Base-by-base conservation (phyloP, 345 rosid species). In the Lenwebbia sp. region DNA sequence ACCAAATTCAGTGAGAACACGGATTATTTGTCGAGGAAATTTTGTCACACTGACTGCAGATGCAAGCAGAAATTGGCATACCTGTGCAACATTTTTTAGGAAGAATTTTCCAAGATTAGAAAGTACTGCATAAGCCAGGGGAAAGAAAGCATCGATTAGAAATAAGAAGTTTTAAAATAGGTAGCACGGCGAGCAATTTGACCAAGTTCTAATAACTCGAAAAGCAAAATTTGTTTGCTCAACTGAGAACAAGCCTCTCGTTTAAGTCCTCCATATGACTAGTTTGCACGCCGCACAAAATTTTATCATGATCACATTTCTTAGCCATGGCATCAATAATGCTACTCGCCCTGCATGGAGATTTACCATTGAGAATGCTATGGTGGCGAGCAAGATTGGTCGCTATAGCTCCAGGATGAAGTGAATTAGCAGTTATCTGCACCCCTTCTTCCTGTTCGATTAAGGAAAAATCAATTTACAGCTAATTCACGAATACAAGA, bases 321-420 rank as follows among this genome's bases (percentile, higher is more conserved):
- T 65, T 65, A 65, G 76, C 44, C 76, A 33, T 33, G 41, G 76
- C 44, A 65, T 65, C 76, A 4, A 65, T 33, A 65, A 33, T 65
- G 76, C 76, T 65, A 17, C 76, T 33, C 40, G 44, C 12, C 6
- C 1, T 5, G 44, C 54, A 74, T 15, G 50, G 40, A 44, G 85
- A 58, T 37, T 91, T 88, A 93, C 98, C 88, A 50, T 87, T 88
- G 51, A 94, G 11, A 84, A 92, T 25, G 86, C 92, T 89, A 87
- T 88, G 91, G 89, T 93, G 88, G 37, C 95, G 96, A 78, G 90
- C 84, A 58, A 94, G 90, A 87, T 93, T 94, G 88, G 97, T 95
- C 54, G 88, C 87, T 82, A 95, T 93, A 83, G 92, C 55, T 86
- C 98, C 98, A 4, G 97, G 98, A 88, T 95, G 97, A 90, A 95